phyloP scores from a whole-genome alignment of 371 early-diverging fungal species.

The Saksenaea vasiformis region DNA sequence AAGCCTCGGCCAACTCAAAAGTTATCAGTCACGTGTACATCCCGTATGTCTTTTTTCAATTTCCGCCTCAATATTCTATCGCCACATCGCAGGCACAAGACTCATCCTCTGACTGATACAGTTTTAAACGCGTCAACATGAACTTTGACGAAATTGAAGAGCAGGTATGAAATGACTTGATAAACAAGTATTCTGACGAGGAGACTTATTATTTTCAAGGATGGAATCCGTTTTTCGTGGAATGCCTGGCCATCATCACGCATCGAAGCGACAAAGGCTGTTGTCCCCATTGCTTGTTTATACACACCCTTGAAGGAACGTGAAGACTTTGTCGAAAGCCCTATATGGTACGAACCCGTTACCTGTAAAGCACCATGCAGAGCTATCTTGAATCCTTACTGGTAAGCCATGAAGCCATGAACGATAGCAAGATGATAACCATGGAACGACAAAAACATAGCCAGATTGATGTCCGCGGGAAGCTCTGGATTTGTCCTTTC shows the following conservation, averaged over 20 bases:
- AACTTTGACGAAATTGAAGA: constrained; percentile 90
- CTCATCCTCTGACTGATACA: background rate
- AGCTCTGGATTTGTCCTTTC: constrained; percentile 99
- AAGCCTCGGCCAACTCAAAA: too few species aligned
- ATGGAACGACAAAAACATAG: constrained; percentile 34
- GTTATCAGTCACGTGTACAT: background rate
- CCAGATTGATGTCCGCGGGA: constrained; percentile 92
- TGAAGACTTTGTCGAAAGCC: constrained; percentile 67
- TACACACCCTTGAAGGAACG: constrained; percentile 98
- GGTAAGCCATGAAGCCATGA: constrained; percentile 56
- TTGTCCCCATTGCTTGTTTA: constrained; percentile 95
- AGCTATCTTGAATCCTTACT: constrained; percentile 97
- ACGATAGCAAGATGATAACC: background rate
- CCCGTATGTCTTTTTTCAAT: background rate
- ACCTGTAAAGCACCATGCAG: constrained; percentile 96
- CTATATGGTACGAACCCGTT: constrained; percentile 96
- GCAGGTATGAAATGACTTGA: constrained; percentile 40
- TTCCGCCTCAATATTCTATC: background rate
- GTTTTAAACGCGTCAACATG: constrained; percentile 45
- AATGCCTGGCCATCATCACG: constrained; percentile 97
- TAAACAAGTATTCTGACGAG: background rate
- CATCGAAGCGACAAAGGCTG: constrained; percentile 91
- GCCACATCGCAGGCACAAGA: constrained; percentile 4
- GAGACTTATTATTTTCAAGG: constrained; percentile 30
- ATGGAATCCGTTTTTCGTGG: constrained; percentile 98